A percentile compares a stretch with the other conserved stretches of the same genome.
These are phyloP conservation scores for Phaeosphaeriaceae sp. DNA, from an alignment of 2,329 filamentous ascomycete species.

Conservation along the genomic window DNA sequence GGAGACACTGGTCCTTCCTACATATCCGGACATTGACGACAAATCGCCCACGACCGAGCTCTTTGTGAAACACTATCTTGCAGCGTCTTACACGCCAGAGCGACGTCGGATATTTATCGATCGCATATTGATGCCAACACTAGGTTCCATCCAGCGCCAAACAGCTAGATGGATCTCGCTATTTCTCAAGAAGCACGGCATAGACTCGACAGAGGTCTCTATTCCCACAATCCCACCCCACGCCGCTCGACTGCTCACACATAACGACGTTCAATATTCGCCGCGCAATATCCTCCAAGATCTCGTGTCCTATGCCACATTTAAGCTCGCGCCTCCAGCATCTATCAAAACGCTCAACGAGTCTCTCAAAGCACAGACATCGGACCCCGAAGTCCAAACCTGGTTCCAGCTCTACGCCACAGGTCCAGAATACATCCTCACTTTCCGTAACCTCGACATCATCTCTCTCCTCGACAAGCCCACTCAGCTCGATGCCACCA, in stretches of 20 bases:
- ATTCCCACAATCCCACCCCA: constrained; percentile 23
- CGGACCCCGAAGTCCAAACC: constrained; percentile 12
- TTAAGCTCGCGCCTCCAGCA: constrained; percentile 29
- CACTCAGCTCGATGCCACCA: neutral
- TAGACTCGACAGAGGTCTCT: constrained; percentile 6
- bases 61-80: constrained; percentile 1
- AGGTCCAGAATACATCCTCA: neutral
- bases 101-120: constrained; percentile 12
- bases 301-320: constrained; percentile 23
- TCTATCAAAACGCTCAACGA: constrained; percentile 30
- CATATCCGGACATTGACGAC: constrained; percentile 1
- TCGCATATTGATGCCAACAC: constrained; percentile 30
- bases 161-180: constrained; percentile 27
- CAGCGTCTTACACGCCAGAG: neutral
- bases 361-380: constrained; percentile 4
- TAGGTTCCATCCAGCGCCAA: constrained; percentile 21
- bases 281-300: constrained; percentile 31
- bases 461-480: constrained; percentile 4
- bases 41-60: constrained; percentile 15
- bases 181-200: constrained; percentile 33
- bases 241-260: neutral
- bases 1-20: constrained; percentile 14
- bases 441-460: neutral
- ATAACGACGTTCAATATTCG: constrained; percentile 3
- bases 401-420: constrained; percentile 36